Base-by-base conservation (phyloP, 1,284 basidiomycete genomes). In the Cystobasidium sp. region DNA sequence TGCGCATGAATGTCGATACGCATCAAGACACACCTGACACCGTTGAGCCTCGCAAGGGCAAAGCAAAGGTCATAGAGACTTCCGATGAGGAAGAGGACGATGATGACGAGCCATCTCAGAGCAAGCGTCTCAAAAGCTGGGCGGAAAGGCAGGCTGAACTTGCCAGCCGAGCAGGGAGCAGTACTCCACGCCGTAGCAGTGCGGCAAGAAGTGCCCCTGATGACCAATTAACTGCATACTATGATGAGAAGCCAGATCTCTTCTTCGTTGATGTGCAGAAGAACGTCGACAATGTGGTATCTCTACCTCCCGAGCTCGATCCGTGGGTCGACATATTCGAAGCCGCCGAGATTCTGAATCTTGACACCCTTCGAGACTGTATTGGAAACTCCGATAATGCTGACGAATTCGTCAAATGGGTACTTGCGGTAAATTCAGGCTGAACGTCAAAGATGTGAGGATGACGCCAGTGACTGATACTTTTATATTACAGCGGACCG, bases 251-350 rank as follows among this genome's bases (percentile, higher is more conserved):
- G 31, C 31, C 31, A 31, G 61, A n/a, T 47, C 31, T 24, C 20
- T 63, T 63, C 61, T 63, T 63, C 47, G 61, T 63, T n/a, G 61
- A 63, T 44, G 61, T 63, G 7, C 20, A 47, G 44, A 63, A 63
- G 24, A 51, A 63, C 44, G 44, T 47, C 41, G 47, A 63, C 18
- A 51, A 39, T 63, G 20, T 63, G 18, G 0, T 47, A 12, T 44
- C 16, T 12, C 59, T 62, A 18, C 59, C 59, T 12, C 16, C 3
- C 7, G 59, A 62, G n/a, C n/a, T 62, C 9, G 41, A 62, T 62
- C 59, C 59, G 6, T 62, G 59, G 59, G 41, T 24, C 59, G 59
- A 44, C 41, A 47, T 62, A 12, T 47, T 62, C 18, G 22, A 43
- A 62, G 59, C 59, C 22, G 44, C 44, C 39, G 59, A 62, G 3